Evolutionary conservation across 495 filamentous ascomycete genomes (phyloP).

Genomic region (Penicillium samsonianum): DNA sequence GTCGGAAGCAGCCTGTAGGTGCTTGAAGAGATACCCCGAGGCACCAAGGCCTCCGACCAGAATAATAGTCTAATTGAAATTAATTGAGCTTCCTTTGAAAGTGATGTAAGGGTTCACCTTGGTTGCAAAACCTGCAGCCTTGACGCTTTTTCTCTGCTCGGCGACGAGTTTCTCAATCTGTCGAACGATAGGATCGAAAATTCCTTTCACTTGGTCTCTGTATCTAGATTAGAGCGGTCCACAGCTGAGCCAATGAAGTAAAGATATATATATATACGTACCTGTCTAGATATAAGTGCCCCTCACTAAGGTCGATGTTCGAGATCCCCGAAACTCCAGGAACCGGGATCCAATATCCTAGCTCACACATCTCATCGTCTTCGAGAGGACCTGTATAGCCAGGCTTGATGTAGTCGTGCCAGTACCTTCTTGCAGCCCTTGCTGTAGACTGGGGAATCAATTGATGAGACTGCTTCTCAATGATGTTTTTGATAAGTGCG

Average conservation of each 20-base stretch:
- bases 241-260: not conserved
- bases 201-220: conserved; percentile 45
- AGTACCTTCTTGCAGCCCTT: conserved; percentile 14
- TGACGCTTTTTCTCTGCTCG: conserved; percentile 53
- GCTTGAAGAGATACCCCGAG: conserved; percentile 63
- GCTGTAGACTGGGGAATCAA: conserved; percentile 4
- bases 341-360: conserved; percentile 19
- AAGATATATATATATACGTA: conserved; percentile 4
- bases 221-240: not conserved
- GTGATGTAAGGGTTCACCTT: conserved; percentile 17
- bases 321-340: conserved; percentile 23
- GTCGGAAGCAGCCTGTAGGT: conserved; percentile 45
- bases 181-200: conserved; percentile 59
- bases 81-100: not conserved
- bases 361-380: conserved; percentile 9
- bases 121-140: not conserved
- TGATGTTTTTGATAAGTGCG: conserved; percentile 38
- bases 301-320: conserved; percentile 13
- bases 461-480: conserved; percentile 23
- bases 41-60: conserved; percentile 74
- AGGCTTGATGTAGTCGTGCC: conserved; percentile 32
- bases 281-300: conserved; percentile 24
- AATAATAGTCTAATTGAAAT: conserved; percentile 54
- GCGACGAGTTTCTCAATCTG: conserved; percentile 61
- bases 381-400: conserved; percentile 11